These are phyloP conservation scores for Saccharomycopsis javanensis DNA, from an alignment of 805 yeast species.

Conservation along the genomic window DNA sequence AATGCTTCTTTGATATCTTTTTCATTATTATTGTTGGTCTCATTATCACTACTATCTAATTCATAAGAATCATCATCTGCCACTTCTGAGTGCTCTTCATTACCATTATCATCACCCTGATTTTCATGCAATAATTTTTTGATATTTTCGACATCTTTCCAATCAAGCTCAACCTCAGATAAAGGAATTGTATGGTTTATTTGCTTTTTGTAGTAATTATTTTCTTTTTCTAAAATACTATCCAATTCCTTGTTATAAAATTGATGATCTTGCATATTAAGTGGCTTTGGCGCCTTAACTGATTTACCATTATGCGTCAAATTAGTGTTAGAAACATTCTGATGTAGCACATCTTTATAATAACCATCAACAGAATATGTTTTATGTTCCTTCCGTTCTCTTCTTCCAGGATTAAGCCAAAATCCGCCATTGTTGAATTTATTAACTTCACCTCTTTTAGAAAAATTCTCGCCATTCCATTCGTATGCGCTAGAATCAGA, in stretches of 20 bases:
- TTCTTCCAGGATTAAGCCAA: slow-evolving; percentile 68
- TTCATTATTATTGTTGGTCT: background rate
- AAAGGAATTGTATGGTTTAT: slow-evolving; percentile 49
- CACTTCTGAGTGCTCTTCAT: slow-evolving; percentile 6
- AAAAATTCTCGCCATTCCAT: slow-evolving; percentile 82
- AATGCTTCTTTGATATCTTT: slow-evolving; percentile 20
- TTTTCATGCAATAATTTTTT: slow-evolving; percentile 20
- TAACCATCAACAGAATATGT: slow-evolving; percentile 70
- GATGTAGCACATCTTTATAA: slow-evolving; percentile 54
- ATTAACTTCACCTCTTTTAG: slow-evolving; percentile 25
- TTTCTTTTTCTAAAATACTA: slow-evolving; percentile 53
- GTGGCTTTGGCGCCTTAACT: slow-evolving; percentile 54
- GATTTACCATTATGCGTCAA: slow-evolving; percentile 23
- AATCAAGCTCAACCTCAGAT: slow-evolving; percentile 52
- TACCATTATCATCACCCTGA: slow-evolving; percentile 16
- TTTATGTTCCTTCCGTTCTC: slow-evolving; percentile 64
- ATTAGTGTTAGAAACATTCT: slow-evolving; percentile 17
- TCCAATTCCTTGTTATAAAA: slow-evolving; percentile 51
- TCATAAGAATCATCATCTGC: slow-evolving; percentile 3
- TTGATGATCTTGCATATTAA: slow-evolving; percentile 63
- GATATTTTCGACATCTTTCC: slow-evolving; percentile 25
- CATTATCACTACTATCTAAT: slow-evolving; percentile 2
- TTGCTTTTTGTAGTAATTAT: slow-evolving; percentile 49
- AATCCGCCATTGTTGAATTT: slow-evolving; percentile 33
- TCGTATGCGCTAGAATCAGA: slow-evolving; percentile 86